These are phyloP conservation scores for Logfia minima DNA, from an alignment of 129 eudicot species.

Conservation along the genomic window DNA sequence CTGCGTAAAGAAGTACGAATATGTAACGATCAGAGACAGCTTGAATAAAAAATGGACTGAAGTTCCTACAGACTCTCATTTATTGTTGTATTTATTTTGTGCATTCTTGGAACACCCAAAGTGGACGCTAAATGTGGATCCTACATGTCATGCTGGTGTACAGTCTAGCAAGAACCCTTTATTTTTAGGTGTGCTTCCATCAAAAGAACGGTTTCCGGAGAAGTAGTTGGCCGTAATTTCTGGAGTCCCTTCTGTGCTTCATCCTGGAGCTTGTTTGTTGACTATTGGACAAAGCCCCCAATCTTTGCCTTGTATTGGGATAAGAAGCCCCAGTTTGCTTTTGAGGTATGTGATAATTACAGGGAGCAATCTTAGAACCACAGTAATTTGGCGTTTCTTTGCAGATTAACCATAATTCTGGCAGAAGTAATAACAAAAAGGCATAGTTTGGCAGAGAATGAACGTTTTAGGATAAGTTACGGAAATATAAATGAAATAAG, in stretches of 20 bases:
- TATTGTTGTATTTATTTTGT: conserved; percentile 83
- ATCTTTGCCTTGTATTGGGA: conserved; percentile 86
- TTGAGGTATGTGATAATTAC: conserved; percentile 58
- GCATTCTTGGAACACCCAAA: conserved; percentile 91
- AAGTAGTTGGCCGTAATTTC: conserved; percentile 74
- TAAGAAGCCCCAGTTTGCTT: conserved; percentile 83
- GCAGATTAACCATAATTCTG: conserved; percentile 13
- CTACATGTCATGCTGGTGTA: conserved; percentile 75
- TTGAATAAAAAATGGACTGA: conserved; percentile 85
- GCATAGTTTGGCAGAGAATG: neutral
- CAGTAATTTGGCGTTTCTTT: neutral
- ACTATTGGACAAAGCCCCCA: conserved; percentile 88
- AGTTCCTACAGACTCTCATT: conserved; percentile 86
- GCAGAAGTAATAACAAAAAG: conserved; percentile 6
- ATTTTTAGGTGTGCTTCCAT: conserved; percentile 81
- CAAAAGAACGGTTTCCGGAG: conserved; percentile 92
- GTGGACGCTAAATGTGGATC: conserved; percentile 95
- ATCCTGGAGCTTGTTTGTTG: conserved; percentile 86
- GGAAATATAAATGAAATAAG: neutral
- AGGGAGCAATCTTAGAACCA: neutral
- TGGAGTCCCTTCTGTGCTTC: conserved; percentile 80
- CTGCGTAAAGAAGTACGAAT: conserved; percentile 78
- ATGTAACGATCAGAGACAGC: conserved; percentile 59
- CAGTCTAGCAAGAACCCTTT: conserved; percentile 92
- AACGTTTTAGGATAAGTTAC: neutral